phyloP scores from a whole-genome alignment of 176 grass and related monocot species.

The Avena atlantica region DNA sequence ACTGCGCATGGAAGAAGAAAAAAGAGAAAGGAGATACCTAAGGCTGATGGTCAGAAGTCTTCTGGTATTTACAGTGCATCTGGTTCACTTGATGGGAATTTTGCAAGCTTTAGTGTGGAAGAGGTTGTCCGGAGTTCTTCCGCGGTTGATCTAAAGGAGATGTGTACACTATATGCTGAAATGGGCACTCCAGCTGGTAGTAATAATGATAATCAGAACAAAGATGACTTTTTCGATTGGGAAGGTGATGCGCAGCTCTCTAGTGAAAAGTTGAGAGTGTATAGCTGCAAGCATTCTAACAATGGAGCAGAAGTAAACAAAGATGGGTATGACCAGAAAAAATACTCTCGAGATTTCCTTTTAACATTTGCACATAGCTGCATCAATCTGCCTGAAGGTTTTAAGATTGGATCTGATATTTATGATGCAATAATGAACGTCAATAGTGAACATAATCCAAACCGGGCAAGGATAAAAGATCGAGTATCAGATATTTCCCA shows the following conservation, averaged over 20 bases:
- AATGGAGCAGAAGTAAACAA: conserved; percentile 29
- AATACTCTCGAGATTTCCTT: conserved; percentile 79
- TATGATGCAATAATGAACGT: conserved; percentile 49
- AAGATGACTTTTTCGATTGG: conserved; percentile 55
- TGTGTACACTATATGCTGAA: conserved; percentile 35
- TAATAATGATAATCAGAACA: conserved; percentile 47
- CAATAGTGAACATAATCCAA: conserved; percentile 56
- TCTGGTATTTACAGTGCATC: conserved; percentile 60
- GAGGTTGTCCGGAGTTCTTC: conserved; percentile 35
- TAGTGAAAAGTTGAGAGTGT: conserved; percentile 49
- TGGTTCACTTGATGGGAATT: conserved; percentile 51
- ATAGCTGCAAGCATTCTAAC: conserved; percentile 11
- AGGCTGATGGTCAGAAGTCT: conserved; percentile 57
- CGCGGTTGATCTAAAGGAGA: conserved; percentile 28
- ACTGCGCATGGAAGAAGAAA: conserved; percentile 46
- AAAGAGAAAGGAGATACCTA: conserved; percentile 65
- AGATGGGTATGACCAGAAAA: conserved; percentile 46
- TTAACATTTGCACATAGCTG: conserved; percentile 64
- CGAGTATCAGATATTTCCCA: conserved; percentile 37
- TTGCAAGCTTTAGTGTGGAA: conserved; percentile 24
- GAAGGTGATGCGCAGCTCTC: conserved; percentile 61
- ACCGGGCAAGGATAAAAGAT: conserved; percentile 48
- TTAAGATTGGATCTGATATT: conserved; percentile 62
- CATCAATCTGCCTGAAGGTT: conserved; percentile 59
- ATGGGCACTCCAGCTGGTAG: conserved; percentile 39